Conservation (phyloP, 2,329 filamentous ascomycete genomes). For the Aspergillus sp. region DNA sequence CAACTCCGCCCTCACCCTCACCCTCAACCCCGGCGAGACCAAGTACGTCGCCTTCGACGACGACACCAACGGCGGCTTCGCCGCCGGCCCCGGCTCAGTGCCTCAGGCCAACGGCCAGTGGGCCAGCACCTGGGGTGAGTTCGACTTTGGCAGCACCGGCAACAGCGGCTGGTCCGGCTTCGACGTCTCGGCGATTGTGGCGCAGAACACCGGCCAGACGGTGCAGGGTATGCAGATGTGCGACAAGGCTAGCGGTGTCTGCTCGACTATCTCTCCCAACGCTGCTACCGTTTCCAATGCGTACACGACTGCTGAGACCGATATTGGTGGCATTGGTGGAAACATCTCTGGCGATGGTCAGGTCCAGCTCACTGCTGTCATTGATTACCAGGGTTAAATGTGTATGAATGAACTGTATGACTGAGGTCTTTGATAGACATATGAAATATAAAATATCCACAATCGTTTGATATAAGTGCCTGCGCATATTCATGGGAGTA, state of each 20-base stretch:
- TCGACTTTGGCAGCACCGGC: slow-evolving; percentile 28
- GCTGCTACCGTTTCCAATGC: slow-evolving; percentile 29
- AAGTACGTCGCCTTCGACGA: slow-evolving; percentile 37
- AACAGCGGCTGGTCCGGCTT: slow-evolving; percentile 34
- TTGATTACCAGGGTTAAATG: slow-evolving; percentile 28
- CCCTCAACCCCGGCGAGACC: slow-evolving; percentile 31
- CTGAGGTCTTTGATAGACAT: neutral
- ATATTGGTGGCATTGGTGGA: slow-evolving; percentile 33
- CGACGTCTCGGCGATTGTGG: slow-evolving; percentile 34
- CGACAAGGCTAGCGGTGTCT: slow-evolving; percentile 20
- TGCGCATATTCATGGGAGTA: too few species aligned
- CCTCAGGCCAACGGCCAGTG: slow-evolving; percentile 29
- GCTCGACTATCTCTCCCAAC: slow-evolving; percentile 28
- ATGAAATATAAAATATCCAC: neutral
- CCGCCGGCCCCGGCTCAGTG: slow-evolving; percentile 24
- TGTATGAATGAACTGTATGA: slow-evolving; percentile 1
- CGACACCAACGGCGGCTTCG: slow-evolving; percentile 35
- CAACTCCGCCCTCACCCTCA: slow-evolving; percentile 29
- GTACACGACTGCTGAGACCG: slow-evolving; percentile 27
- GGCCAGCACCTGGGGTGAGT: slow-evolving; percentile 34
- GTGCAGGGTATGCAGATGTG: slow-evolving; percentile 40
- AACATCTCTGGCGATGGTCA: slow-evolving; percentile 25
- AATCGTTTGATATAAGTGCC: neutral
- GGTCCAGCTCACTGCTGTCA: slow-evolving; percentile 25
- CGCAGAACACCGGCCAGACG: slow-evolving; percentile 26